A percentile compares a stretch with the other conserved stretches of the same genome.
These are phyloP conservation scores for Lathyrus aphaca DNA, from an alignment of 306 rosid genomes.

Conservation along the genomic window DNA sequence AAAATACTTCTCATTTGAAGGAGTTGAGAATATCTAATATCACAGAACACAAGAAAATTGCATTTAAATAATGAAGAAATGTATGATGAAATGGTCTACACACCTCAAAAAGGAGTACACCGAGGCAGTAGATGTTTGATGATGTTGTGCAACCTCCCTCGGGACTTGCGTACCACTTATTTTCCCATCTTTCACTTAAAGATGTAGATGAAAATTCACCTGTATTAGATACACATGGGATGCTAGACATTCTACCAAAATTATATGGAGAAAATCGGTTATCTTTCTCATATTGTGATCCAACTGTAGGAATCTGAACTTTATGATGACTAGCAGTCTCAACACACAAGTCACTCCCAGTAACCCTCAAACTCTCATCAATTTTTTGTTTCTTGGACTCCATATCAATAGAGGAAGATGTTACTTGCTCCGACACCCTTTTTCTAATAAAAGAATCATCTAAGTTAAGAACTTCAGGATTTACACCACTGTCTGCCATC, in stretches of 20 bases:
- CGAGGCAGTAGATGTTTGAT: conserved; percentile 83
- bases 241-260: conserved; percentile 52
- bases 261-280: conserved; percentile 41
- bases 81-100: conserved; percentile 41
- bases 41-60: conserved; percentile 26
- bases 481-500: conserved; percentile 41
- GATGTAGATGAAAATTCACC: conserved; percentile 45
- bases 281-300: conserved; percentile 44
- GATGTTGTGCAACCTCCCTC: conserved; percentile 71
- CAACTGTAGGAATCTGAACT: conserved; percentile 40
- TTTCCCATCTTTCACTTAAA: conserved; percentile 62
- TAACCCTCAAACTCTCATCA: conserved; percentile 44
- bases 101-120: conserved; percentile 95
- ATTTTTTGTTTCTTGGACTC: conserved; percentile 65
- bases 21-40: conserved; percentile 6
- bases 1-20: conserved; percentile 31
- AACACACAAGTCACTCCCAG: conserved; percentile 43
- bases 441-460: conserved; percentile 51
- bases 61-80: conserved; percentile 31
- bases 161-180: conserved; percentile 83
- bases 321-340: conserved; percentile 50
- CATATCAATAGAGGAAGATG: conserved; percentile 46
- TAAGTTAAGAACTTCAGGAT: conserved; percentile 49
- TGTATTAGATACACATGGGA: conserved; percentile 49
- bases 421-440: conserved; percentile 59